These are phyloP conservation scores for Eucalyptus regnans DNA, from an alignment of 345 rosid species.

Conservation along the genomic window DNA sequence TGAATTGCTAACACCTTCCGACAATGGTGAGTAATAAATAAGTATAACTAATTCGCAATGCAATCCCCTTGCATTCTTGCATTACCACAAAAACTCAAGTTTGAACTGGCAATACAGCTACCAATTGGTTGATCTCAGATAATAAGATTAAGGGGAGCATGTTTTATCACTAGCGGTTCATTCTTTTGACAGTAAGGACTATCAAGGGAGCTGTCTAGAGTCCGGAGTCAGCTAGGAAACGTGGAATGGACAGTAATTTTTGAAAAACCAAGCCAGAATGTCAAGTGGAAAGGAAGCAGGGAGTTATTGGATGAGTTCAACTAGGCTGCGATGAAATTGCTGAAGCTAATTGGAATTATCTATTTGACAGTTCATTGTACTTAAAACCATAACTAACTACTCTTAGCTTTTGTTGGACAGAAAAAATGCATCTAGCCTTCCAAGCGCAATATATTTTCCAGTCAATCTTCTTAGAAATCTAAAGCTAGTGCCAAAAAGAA, in stretches of 20 bases:
- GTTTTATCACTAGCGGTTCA: background rate
- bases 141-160: background rate
- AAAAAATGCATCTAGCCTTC: background rate
- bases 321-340: background rate
- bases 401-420: background rate
- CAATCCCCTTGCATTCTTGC: background rate
- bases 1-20: background rate
- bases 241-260: background rate
- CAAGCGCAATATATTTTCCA: background rate
- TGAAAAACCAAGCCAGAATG: background rate
- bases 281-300: background rate
- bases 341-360: background rate
- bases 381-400: background rate
- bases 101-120: background rate
- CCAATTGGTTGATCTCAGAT: background rate
- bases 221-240: background rate
- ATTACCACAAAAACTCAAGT: background rate
- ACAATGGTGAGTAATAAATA: background rate
- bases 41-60: background rate
- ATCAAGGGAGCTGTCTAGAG: background rate
- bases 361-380: background rate
- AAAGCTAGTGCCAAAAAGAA: background rate
- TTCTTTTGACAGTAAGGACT: background rate
- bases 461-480: background rate
- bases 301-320: background rate